Base-by-base conservation (phyloP, 2,329 filamentous ascomycete species). In the Sclerotinia subarctica region DNA sequence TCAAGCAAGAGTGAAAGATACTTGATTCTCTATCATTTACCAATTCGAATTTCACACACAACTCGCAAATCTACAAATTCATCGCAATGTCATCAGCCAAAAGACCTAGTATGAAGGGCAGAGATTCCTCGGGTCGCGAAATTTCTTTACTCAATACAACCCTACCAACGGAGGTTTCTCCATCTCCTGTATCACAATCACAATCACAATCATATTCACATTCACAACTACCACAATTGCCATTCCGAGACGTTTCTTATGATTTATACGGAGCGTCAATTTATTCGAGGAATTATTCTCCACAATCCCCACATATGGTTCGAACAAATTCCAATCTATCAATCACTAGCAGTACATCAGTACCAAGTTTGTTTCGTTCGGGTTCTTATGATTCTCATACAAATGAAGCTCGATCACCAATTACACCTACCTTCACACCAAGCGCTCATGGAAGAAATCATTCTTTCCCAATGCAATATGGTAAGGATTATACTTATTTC, bases 371-470 rank as follows among this genome's bases (percentile, higher is more conserved):
- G n/a, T 78, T 84, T 62, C 84, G 86, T 54, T 86, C 86, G 64
- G 80, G 87, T 72, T 88, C 86, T 0, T 88, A 86, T 76, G 86
- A 88, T 74, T 88, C 86, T 15, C 83, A 85, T 72, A 86, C 83
- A 76, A 82, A 80, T 73, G 85, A 86, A 67, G 81, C 84, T 42
- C 74, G 81, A 26, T 86, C 86, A 1, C 86, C 86, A 32, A 73
- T 86, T 69, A 88, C 86, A 0, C 86, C 86, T 1, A 81, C 80
- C 42, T 79, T 70, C 3, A 38, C 81, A 44, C 46, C 54, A 8
- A 82, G 79, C 69, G 78, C 83, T 51, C 82, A 81, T 72, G 74
- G 78, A 42, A 78, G 79, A 70, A 74, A 75, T 53, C 64, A 70
- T 29, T 72, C 73, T 7, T 76, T 75, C 56, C 64, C 71, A 11